Evolutionary conservation across 2,329 filamentous ascomycete genomes (phyloP), one percentile per base, ranked within the genome.

Genomic region (Chaetomium olivaceum): DNA sequence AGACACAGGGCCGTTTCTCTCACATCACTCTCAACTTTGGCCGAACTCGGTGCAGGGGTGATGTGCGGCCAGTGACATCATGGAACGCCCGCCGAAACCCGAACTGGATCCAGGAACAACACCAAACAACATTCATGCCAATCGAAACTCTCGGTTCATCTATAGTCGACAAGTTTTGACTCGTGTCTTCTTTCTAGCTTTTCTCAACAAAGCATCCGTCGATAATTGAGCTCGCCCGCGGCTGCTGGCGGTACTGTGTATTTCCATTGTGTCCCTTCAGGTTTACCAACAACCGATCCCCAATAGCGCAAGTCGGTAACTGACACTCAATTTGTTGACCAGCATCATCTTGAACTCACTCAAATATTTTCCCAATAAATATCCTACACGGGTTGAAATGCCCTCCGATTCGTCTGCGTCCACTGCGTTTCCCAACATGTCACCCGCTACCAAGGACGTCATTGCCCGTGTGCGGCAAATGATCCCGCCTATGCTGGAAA

Each of bases 401-500:
- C n/a, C 67, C 54, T 31, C 66, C 55, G 63, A 68, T 16, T 52
- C 50, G 5, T 39, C 62, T 31, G 27, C 25, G 5, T 39, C 62
- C 31, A 23, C 25, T 8, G 21, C 51, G 11, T 36, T 50, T 27
- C 73, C 77, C 54, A 77, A 82, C 23, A 90, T 92, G 85, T 89
- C 90, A 68, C 79, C 85, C 69, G 81, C 88, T 29, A 92, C 93
- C 25, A 91, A 88, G 78, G 88, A 91, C 72, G 81, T 96, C 61
- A 82, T 99, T 64, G 80, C 82, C 71, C 94, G 91, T 78, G 92
- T 93, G 74, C 91, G 90, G 83, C 92, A 90, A 76, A 90, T 99
- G 82, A 87, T 99, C 66, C 95, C 95, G 70, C 95, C 95, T 12
- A 92, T 99, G 92, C 85, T 97, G 62, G 91, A 95, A 76, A 91